phyloP scores from a whole-genome alignment of 1,139 yeast genomes.

The Nematodospora anomalae region DNA sequence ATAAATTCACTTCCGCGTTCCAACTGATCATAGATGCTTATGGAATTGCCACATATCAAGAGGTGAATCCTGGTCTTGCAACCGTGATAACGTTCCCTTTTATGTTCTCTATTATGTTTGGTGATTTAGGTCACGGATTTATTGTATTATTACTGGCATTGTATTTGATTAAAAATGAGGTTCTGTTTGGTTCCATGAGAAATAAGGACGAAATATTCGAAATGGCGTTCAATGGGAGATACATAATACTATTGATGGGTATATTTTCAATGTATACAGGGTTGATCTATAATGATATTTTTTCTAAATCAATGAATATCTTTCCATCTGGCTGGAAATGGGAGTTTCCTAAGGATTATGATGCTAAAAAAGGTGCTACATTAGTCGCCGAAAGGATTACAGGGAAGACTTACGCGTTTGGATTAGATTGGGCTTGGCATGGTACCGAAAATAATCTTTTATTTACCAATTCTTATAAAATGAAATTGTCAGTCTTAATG shows the following conservation, averaged over 20 bases:
- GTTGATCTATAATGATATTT: slow-evolving; percentile 85
- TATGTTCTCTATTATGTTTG: slow-evolving; percentile 99
- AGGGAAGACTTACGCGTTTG: slow-evolving; percentile 72
- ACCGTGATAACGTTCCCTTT: slow-evolving; percentile 95
- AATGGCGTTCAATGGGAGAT: slow-evolving; percentile 93
- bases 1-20: slow-evolving; percentile 89
- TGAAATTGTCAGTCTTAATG: slow-evolving; percentile 93
- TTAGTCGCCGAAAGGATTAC: slow-evolving; percentile 56
- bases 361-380: slow-evolving; percentile 53
- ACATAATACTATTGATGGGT: slow-evolving; percentile 89
- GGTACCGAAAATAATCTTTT: slow-evolving; percentile 90
- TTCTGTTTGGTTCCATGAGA: slow-evolving; percentile 58
- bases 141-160: slow-evolving; percentile 73
- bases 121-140: slow-evolving; percentile 95
- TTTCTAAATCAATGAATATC: slow-evolving; percentile 84
- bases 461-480: slow-evolving; percentile 91
- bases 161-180: slow-evolving; percentile 69
- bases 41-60: slow-evolving; percentile 92
- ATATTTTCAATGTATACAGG: slow-evolving; percentile 92
- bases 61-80: slow-evolving; percentile 94
- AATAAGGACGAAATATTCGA: slow-evolving; percentile 90
- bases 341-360: slow-evolving; percentile 64
- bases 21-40: slow-evolving; percentile 94
- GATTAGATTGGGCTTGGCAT: slow-evolving; percentile 96
- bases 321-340: slow-evolving; percentile 91